Evolutionary conservation across 495 filamentous ascomycete species (phyloP).

Genomic region (Talaromyces stipitatus): DNA sequence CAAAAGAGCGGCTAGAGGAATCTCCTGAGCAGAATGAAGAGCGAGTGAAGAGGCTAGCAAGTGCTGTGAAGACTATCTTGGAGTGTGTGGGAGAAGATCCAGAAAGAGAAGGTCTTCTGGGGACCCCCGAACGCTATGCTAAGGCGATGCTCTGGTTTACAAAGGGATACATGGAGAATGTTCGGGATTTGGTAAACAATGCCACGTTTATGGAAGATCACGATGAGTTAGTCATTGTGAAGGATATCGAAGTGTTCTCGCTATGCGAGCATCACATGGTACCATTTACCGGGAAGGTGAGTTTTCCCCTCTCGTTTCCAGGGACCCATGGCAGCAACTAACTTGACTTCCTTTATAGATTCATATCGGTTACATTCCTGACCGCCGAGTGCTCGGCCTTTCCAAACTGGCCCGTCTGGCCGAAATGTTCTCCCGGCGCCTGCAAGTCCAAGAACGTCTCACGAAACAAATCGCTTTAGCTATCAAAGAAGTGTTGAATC

Average conservation of each 20-base stretch:
- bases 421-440: constrained; percentile 88
- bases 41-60: constrained; percentile 68
- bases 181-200: constrained; percentile 84
- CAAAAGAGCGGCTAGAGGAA: constrained; percentile 72
- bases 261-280: constrained; percentile 98
- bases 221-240: constrained; percentile 94
- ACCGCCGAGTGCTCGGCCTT: constrained; percentile 78
- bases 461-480: constrained; percentile 96
- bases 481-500: constrained; percentile 83
- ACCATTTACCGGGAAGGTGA: constrained; percentile 87
- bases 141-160: constrained; percentile 98
- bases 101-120: constrained; percentile 77
- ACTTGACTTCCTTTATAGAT: constrained; percentile 46
- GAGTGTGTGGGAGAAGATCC: constrained; percentile 97
- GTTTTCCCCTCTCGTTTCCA: constrained; percentile 5
- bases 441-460: constrained; percentile 92
- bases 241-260: constrained; percentile 93
- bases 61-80: constrained; percentile 81
- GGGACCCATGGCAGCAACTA: not conserved
- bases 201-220: constrained; percentile 97
- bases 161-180: constrained; percentile 97
- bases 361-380: constrained; percentile 97
- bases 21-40: constrained; percentile 62
- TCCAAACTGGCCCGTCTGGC: constrained; percentile 93
- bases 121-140: constrained; percentile 85